These are phyloP conservation scores for Dispira simplex DNA, from an alignment of 192 early-diverging fungal species.

Conservation along the genomic window DNA sequence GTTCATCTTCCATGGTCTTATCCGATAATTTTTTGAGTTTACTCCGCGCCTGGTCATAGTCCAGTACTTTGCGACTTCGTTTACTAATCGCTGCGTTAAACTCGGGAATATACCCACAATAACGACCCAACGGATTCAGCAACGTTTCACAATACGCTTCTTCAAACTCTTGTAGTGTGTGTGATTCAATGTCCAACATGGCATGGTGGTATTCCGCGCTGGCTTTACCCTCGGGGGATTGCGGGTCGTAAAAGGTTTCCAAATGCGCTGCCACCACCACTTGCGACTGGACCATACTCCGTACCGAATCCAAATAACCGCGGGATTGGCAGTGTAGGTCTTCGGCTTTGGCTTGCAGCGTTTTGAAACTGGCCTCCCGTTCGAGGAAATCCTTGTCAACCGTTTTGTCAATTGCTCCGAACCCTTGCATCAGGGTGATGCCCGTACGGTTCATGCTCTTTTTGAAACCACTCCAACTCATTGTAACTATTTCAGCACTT, in stretches of 20 bases:
- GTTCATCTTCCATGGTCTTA: constrained; percentile 19
- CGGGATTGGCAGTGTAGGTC: constrained; percentile 5
- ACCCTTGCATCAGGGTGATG: constrained; percentile 12
- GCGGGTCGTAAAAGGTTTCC: constrained; percentile 79
- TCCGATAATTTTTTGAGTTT: constrained; percentile 70
- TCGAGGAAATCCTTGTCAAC: constrained; percentile 12
- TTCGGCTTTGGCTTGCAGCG: constrained; percentile 1
- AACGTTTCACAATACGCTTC: constrained; percentile 73
- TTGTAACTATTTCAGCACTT: neutral
- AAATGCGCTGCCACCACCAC: constrained; percentile 72
- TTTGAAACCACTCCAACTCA: constrained; percentile 13
- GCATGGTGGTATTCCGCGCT: constrained; percentile 75
- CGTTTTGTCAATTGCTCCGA: constrained; percentile 11
- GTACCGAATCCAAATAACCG: neutral
- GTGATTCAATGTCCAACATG: constrained; percentile 63
- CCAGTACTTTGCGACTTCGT: constrained; percentile 72
- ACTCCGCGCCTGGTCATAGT: constrained; percentile 66
- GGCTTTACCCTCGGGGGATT: constrained; percentile 50
- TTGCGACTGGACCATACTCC: constrained; percentile 76
- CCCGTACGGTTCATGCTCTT: constrained; percentile 11
- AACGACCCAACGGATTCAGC: constrained; percentile 75
- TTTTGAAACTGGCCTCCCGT: constrained; percentile 8
- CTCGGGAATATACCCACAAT: constrained; percentile 78
- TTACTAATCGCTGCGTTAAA: constrained; percentile 86
- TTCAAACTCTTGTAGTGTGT: constrained; percentile 67